phyloP scores from a whole-genome alignment of 208 protist genomes.

The Crithidia bombi region DNA sequence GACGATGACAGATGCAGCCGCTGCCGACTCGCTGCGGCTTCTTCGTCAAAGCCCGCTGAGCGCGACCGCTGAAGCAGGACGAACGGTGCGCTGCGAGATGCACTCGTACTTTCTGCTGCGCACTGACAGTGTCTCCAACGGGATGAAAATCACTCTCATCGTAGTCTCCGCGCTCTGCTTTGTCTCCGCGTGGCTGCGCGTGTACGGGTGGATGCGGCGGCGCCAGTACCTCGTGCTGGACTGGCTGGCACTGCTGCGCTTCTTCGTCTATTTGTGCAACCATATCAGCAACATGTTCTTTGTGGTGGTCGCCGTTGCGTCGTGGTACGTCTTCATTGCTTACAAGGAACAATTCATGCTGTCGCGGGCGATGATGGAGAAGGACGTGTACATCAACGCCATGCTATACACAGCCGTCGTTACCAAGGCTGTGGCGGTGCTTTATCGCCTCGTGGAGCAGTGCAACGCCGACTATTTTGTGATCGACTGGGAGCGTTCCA shows the following conservation, averaged over 20 bases:
- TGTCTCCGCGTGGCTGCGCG: slow-evolving; percentile 62
- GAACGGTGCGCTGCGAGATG: slow-evolving; percentile 32
- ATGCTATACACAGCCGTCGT: slow-evolving; percentile 70
- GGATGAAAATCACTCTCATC: slow-evolving; percentile 65
- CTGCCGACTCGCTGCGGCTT: slow-evolving; percentile 5
- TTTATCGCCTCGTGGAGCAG: slow-evolving; percentile 81
- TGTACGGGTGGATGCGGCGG: slow-evolving; percentile 86
- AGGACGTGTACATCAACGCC: slow-evolving; percentile 62
- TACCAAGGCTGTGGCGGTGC: slow-evolving; percentile 60
- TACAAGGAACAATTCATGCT: slow-evolving; percentile 62
- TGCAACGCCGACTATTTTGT: slow-evolving; percentile 90
- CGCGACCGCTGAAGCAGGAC: not conserved
- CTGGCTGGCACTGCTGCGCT: slow-evolving; percentile 49
- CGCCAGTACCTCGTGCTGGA: slow-evolving; percentile 77
- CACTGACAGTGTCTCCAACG: slow-evolving; percentile 35
- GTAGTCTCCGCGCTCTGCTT: slow-evolving; percentile 60
- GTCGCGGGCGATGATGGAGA: slow-evolving; percentile 36
- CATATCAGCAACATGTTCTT: slow-evolving; percentile 79
- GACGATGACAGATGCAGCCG: slow-evolving; percentile 5
- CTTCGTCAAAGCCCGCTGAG: slow-evolving; percentile 31
- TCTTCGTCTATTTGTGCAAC: slow-evolving; percentile 74
- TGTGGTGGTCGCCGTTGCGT: slow-evolving; percentile 49
- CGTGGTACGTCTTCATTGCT: slow-evolving; percentile 79
- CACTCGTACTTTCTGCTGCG: slow-evolving; percentile 45
- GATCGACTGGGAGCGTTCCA: slow-evolving; percentile 90